Percentiles rank a stretch among this genome's conserved stretches.
These are phyloP conservation scores for Ganoderma lingzhi DNA, from an alignment of 1,284 basidiomycete genomes.

Conservation along the genomic window DNA sequence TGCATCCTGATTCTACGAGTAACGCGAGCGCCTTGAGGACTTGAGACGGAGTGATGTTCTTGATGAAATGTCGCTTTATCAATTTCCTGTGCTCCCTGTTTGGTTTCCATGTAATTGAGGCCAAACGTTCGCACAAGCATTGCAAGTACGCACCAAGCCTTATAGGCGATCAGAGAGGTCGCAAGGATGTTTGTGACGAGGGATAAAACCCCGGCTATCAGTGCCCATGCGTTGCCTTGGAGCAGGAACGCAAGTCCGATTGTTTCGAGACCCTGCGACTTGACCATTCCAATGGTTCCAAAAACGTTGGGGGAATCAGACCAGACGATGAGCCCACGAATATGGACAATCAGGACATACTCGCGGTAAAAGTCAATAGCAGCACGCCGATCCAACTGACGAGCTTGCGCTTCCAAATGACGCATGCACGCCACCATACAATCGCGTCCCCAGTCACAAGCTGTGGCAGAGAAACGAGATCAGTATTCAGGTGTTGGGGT, in stretches of 20 bases:
- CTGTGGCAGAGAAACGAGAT: not conserved
- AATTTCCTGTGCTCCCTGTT: not conserved
- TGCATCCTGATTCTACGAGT: not conserved
- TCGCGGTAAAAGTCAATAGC: not conserved
- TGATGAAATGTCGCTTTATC: not conserved
- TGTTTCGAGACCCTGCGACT: not conserved
- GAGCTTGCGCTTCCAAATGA: not conserved
- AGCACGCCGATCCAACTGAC: not conserved
- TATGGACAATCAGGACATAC: not conserved
- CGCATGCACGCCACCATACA: constrained; percentile 6
- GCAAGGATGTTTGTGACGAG: constrained; percentile 7
- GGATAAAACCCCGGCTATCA: not conserved
- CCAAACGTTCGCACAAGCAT: not conserved
- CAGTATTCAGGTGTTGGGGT: not conserved
- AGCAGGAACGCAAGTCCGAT: not conserved
- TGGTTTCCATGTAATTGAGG: not conserved
- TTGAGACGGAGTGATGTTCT: not conserved
- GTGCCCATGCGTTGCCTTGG: not conserved
- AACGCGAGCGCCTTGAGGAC: not conserved
- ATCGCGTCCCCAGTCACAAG: constrained; percentile 1
- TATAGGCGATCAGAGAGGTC: constrained; percentile 8
- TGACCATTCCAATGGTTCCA: not conserved
- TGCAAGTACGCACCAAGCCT: constrained; percentile 6
- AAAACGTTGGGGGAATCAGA: not conserved
- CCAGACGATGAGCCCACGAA: not conserved